phyloP scores from a whole-genome alignment of 2,329 filamentous ascomycete genomes.

The Colletotrichum tofieldiae region DNA sequence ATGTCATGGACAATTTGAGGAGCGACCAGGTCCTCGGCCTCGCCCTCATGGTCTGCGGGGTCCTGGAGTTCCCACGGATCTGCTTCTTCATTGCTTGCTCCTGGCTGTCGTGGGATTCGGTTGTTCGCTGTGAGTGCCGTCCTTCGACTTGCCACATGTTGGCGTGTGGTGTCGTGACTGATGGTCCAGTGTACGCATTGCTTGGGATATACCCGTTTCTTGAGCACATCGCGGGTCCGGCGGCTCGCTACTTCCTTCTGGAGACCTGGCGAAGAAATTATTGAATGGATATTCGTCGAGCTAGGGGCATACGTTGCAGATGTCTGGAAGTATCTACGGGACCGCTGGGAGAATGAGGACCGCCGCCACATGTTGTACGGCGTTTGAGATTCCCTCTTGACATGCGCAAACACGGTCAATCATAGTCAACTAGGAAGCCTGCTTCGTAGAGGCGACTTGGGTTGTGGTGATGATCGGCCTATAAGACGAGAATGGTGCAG shows the following conservation, averaged over 20 bases:
- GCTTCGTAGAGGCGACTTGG: too few species aligned
- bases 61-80: slow-evolving; percentile 13
- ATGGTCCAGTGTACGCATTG: slow-evolving; percentile 15
- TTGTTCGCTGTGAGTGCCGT: slow-evolving; percentile 1
- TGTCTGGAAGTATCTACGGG: too few species aligned
- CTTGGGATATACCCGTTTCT: slow-evolving; percentile 30
- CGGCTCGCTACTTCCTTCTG: not conserved
- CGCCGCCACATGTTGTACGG: too few species aligned
- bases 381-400: too few species aligned
- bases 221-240: not conserved
- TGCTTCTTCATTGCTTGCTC: slow-evolving; percentile 19
- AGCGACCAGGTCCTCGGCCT: slow-evolving; percentile 15
- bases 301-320: too few species aligned
- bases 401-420: too few species aligned
- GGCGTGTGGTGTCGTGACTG: not conserved
- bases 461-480: too few species aligned
- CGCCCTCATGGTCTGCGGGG: not conserved
- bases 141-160: not conserved
- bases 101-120: slow-evolving; percentile 10
- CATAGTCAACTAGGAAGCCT: too few species aligned
- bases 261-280: not conserved
- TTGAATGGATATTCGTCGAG: not conserved
- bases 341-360: too few species aligned
- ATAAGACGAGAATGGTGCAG: too few species aligned
- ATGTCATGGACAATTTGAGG: not conserved